A percentile compares a stretch with the other conserved stretches of the same genome.
These are phyloP conservation scores for Volvox reticuliferus DNA, from an alignment of 139 green algal genomes.

Conservation along the genomic window DNA sequence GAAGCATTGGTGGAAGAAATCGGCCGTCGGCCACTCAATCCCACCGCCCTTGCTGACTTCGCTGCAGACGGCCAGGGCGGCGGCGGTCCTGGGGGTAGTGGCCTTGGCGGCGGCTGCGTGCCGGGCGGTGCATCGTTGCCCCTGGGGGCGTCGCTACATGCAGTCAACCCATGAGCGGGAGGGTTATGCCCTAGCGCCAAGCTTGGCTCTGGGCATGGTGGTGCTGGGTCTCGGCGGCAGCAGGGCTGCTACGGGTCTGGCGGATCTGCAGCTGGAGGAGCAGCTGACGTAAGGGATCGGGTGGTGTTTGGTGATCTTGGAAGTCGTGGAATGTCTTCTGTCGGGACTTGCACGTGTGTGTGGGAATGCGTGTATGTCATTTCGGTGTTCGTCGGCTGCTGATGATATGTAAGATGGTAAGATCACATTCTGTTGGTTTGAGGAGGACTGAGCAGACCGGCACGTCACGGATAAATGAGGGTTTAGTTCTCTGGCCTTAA, in stretches of 20 bases:
- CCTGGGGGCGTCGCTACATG: conserved; percentile 16
- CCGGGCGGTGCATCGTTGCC: conserved; percentile 10
- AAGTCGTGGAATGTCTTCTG: no score
- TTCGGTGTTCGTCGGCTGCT: no score
- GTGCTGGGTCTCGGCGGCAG: conserved; percentile 81
- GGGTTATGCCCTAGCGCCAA: conserved; percentile 91
- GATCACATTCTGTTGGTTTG: no score
- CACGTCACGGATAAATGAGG: background rate
- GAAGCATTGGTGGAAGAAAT: conserved; percentile 95
- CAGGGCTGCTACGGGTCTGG: conserved; percentile 67
- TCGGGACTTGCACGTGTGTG: no score
- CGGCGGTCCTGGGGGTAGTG: conserved; percentile 7
- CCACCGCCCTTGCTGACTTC: conserved; percentile 8
- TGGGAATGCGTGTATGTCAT: no score
- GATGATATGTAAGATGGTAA: no score
- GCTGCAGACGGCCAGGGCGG: background rate
- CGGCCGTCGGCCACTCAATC: conserved; percentile 69
- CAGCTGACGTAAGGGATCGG: conserved; percentile 65
- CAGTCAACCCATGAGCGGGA: conserved; percentile 83
- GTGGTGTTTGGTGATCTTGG: no score
- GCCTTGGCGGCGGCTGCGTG: background rate
- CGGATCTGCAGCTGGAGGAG: conserved; percentile 87
- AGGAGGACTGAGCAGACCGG: no score
- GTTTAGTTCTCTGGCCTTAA: background rate
- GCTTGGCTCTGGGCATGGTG: conserved; percentile 92